These are phyloP conservation scores for Datura wrightii DNA, from an alignment of 257 asterid genomes.

Conservation along the genomic window DNA sequence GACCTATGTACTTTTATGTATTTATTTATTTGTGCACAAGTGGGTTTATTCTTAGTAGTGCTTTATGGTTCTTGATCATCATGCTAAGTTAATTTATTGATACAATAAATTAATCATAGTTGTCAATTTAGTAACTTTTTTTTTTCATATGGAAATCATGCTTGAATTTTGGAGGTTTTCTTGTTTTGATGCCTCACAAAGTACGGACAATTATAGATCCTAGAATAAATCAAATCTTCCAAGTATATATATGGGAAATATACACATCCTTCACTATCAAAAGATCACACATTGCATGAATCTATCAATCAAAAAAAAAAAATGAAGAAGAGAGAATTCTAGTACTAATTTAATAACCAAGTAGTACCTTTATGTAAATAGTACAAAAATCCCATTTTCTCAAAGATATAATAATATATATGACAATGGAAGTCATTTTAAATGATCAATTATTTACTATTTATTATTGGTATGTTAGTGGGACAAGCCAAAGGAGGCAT, in stretches of 20 bases:
- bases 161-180: conserved; percentile 48
- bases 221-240: conserved; percentile 44
- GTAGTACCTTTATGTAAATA: conserved; percentile 17
- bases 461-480: not conserved
- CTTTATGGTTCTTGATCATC: conserved; percentile 8
- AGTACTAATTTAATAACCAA: not conserved
- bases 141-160: conserved; percentile 43
- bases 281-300: conserved; percentile 48
- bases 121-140: conserved; percentile 42
- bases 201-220: conserved; percentile 56
- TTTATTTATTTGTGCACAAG: not conserved
- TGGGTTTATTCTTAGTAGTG: not conserved
- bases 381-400: not conserved
- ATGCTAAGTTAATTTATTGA: conserved; percentile 11
- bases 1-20: not conserved
- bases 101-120: conserved; percentile 42
- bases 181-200: conserved; percentile 56
- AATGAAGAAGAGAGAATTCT: not conserved
- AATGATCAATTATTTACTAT: not conserved
- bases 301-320: conserved; percentile 48
- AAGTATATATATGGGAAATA: conserved; percentile 34
- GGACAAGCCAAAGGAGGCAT: not conserved
- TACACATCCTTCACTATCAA: conserved; percentile 11
- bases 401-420: not conserved
- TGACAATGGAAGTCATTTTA: not conserved